Evolutionary conservation across 352 stramenopile species (phyloP).

Genomic region (Saprolegnia parasitica): DNA sequence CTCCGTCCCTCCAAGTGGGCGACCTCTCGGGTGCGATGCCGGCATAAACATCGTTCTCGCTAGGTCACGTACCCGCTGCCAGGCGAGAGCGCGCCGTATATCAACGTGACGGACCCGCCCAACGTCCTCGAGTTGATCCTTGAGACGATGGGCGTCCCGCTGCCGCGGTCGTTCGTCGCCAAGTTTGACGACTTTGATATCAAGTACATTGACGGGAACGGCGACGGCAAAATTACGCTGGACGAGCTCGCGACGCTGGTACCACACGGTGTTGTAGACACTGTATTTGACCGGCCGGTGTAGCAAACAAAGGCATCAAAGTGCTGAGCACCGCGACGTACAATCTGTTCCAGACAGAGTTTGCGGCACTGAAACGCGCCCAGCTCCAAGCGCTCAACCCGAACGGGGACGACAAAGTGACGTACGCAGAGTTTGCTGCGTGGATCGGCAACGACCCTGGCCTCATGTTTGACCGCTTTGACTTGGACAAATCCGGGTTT

Average conservation of each 20-base stretch:
- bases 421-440: conserved; percentile 55
- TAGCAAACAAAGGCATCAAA: conserved; percentile 33
- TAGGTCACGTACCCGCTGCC: conserved; percentile 52
- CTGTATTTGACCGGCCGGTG: conserved; percentile 15
- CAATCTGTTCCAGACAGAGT: conserved; percentile 43
- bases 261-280: not conserved
- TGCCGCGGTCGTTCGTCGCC: conserved; percentile 45
- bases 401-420: conserved; percentile 52
- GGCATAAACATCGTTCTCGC: conserved; percentile 20
- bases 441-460: conserved; percentile 71
- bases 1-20: conserved; percentile 41
- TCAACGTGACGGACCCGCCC: conserved; percentile 42
- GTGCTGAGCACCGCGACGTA: conserved; percentile 45
- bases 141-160: conserved; percentile 55
- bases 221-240: conserved; percentile 65
- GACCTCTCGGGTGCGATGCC: conserved; percentile 11
- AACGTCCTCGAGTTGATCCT: conserved; percentile 56
- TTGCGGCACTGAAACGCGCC: conserved; percentile 53
- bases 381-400: conserved; percentile 51
- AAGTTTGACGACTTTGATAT: conserved; percentile 75
- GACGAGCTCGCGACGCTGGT: conserved; percentile 41
- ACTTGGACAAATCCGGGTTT: conserved; percentile 72
- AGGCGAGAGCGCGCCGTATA: conserved; percentile 38
- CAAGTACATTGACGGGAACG: conserved; percentile 56
- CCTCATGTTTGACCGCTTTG: conserved; percentile 77